Evolutionary conservation across 371 early-diverging fungal species (phyloP).

Genomic region (Mortierella sp.): DNA sequence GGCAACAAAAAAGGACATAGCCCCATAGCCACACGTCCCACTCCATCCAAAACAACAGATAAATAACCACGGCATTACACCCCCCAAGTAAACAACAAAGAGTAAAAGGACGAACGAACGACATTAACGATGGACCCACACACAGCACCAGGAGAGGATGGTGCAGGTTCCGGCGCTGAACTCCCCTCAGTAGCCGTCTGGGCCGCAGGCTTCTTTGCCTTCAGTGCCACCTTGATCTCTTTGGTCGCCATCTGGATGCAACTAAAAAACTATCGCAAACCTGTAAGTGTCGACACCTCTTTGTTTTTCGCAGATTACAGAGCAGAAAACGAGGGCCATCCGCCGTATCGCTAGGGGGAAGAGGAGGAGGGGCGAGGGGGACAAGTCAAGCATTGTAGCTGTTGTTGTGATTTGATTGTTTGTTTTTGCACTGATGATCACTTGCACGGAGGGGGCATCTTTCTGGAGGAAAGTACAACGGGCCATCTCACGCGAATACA

Average conservation of each 20-base stretch:
- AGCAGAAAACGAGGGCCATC: neutral
- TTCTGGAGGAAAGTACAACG: neutral
- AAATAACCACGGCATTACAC: too few relatives aligned
- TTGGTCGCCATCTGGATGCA: conserved; percentile 84
- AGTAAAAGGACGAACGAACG: neutral
- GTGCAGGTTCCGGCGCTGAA: conserved; percentile 68
- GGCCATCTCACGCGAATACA: neutral
- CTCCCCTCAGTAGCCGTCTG: conserved; percentile 66
- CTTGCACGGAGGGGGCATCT: neutral
- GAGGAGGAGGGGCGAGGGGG: neutral
- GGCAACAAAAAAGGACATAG: neutral
- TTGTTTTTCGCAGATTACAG: neutral
- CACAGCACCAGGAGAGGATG: conserved; percentile 26
- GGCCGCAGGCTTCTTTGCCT: conserved; percentile 65
- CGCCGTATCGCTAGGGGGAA: neutral
- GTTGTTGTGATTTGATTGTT: neutral
- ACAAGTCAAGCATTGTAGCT: neutral
- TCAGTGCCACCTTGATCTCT: conserved; percentile 68
- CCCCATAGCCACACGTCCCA: neutral
- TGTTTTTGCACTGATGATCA: conserved; percentile 6
- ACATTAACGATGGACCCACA: conserved; percentile 17
- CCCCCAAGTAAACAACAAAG: neutral
- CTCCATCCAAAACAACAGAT: neutral
- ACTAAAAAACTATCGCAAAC: conserved; percentile 92
- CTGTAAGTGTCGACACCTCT: conserved; percentile 63